phyloP scores from a whole-genome alignment of 208 protist species.

The Crithidia expoeki region DNA sequence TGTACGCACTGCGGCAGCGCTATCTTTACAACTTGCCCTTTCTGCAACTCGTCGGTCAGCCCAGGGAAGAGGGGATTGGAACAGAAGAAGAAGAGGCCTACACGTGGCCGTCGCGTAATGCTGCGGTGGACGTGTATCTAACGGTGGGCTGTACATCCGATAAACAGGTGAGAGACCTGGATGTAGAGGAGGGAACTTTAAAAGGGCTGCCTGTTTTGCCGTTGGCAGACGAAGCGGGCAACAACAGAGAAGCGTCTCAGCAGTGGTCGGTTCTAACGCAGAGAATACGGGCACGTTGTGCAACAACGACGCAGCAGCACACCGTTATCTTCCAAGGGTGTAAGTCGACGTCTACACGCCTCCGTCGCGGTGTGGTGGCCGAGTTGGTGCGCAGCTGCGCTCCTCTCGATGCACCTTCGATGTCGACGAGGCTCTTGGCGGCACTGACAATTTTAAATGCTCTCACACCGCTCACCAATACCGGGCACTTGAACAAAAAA shows the following conservation, averaged over 20 bases:
- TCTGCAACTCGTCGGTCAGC: neutral
- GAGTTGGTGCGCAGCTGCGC: neutral
- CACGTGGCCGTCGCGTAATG: neutral
- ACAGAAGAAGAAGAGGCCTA: neutral
- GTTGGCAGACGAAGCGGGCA: neutral
- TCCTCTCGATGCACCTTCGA: neutral
- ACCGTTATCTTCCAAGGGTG: conserved; percentile 1
- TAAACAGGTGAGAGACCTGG: neutral
- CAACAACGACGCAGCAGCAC: neutral
- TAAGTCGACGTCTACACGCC: neutral
- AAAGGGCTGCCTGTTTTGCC: neutral
- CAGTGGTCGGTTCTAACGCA: neutral
- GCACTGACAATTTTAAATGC: neutral
- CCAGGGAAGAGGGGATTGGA: neutral
- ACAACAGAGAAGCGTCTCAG: neutral
- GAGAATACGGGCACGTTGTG: neutral
- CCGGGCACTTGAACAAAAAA: neutral
- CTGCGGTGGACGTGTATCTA: neutral
- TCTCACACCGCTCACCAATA: neutral
- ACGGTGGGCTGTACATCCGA: neutral
- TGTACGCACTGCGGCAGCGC: conserved; percentile 18
- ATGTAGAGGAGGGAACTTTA: too few species aligned
- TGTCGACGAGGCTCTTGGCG: neutral
- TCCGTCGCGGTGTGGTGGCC: neutral
- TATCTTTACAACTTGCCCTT: neutral